A percentile compares a stretch with the other conserved stretches of the same genome.
These are phyloP conservation scores for Hansenula anomala DNA, from an alignment of 1,139 yeast genomes.

Conservation along the genomic window DNA sequence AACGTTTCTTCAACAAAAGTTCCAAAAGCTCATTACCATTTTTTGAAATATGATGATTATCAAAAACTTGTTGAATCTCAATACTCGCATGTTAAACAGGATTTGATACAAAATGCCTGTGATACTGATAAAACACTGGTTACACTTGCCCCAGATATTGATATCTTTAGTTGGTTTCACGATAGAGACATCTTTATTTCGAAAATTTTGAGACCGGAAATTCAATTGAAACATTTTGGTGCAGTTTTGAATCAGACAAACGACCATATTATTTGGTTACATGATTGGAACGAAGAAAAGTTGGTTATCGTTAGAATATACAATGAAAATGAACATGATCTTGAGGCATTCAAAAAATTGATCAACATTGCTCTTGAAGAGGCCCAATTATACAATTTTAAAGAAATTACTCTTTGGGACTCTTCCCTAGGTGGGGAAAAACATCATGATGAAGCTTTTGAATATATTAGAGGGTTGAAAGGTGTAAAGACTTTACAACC, in stretches of 20 bases:
- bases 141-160: constrained; percentile 32
- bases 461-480: constrained; percentile 6
- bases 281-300: constrained; percentile 35
- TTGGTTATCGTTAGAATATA: constrained; percentile 28
- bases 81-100: constrained; percentile 20
- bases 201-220: constrained; percentile 3
- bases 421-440: constrained; percentile 9
- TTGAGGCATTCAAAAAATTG: constrained; percentile 11
- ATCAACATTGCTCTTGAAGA: constrained; percentile 14
- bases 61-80: constrained; percentile 29
- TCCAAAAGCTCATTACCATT: constrained; percentile 19
- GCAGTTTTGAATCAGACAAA: constrained; percentile 9
- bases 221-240: constrained; percentile 11
- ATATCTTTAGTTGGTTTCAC: constrained; percentile 37
- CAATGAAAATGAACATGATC: constrained; percentile 14
- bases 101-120: constrained; percentile 14
- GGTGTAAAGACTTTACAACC: constrained; percentile 4
- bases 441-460: constrained; percentile 3
- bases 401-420: constrained; percentile 17
- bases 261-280: constrained; percentile 41
- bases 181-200: constrained; percentile 34
- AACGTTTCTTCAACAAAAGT: constrained; percentile 5
- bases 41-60: constrained; percentile 29
- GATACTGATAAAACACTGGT: constrained; percentile 23
- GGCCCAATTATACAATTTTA: constrained; percentile 6